These are phyloP conservation scores for Hymenoscyphus albidus DNA, from an alignment of 2,329 filamentous ascomycete genomes.

Conservation along the genomic window DNA sequence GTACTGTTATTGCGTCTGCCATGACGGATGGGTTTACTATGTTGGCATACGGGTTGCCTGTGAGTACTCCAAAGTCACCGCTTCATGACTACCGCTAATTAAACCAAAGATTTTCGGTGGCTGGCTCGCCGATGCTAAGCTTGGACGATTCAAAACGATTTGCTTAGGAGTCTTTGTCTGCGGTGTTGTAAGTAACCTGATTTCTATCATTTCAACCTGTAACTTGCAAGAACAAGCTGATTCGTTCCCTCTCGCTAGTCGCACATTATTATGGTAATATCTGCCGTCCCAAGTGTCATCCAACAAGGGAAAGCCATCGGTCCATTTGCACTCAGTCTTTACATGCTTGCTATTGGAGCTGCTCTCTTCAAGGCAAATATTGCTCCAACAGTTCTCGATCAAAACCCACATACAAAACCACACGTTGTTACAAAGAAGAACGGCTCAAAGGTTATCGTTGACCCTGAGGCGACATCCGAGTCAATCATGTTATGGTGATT, in stretches of 20 bases:
- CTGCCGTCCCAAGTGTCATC: conserved; percentile 33
- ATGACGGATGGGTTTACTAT: conserved; percentile 49
- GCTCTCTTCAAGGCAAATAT: conserved; percentile 72
- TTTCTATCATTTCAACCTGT: background rate
- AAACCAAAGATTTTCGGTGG: conserved; percentile 45
- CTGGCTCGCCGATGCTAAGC: conserved; percentile 54
- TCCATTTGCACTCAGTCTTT: conserved; percentile 37
- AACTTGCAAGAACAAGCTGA: background rate
- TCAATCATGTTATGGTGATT: conserved; percentile 55
- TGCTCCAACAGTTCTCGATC: conserved; percentile 58
- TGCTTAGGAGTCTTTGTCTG: conserved; percentile 44
- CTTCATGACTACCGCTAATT: background rate
- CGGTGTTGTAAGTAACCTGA: conserved; percentile 41
- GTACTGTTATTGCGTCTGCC: conserved; percentile 50
- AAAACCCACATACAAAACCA: conserved; percentile 42
- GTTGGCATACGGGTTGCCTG: conserved; percentile 43
- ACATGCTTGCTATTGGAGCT: conserved; percentile 34
- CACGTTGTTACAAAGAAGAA: conserved; percentile 45
- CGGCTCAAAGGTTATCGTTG: conserved; percentile 57
- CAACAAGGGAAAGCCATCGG: conserved; percentile 35
- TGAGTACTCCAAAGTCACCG: background rate
- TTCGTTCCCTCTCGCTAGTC: conserved; percentile 31
- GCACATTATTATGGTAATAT: conserved; percentile 39
- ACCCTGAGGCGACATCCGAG: conserved; percentile 53
- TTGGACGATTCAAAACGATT: conserved; percentile 65